phyloP scores from a whole-genome alignment of 1,139 yeast species.

The Nadsonia starkeyi-henricii region DNA sequence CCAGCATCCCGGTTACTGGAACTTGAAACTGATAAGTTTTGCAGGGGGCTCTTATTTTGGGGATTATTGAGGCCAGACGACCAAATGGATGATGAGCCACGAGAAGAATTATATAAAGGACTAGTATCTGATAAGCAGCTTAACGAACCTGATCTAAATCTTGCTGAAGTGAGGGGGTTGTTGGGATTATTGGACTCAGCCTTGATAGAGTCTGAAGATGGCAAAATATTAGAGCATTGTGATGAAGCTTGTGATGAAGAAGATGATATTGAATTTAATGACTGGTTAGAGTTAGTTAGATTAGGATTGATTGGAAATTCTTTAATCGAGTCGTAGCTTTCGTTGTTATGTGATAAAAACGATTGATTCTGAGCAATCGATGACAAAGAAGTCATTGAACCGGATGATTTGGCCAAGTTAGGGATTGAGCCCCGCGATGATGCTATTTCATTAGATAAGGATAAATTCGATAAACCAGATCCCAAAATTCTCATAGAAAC shows the following conservation, averaged over 20 bases:
- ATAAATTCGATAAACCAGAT: background rate
- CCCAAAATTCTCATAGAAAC: background rate
- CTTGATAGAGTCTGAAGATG: constrained; percentile 7
- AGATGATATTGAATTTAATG: constrained; percentile 8
- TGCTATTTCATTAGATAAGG: background rate
- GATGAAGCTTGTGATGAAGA: constrained; percentile 8
- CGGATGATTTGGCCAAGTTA: constrained; percentile 7
- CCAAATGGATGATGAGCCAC: constrained; percentile 24
- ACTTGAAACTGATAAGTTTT: constrained; percentile 4
- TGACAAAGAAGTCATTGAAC: background rate
- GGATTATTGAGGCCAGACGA: constrained; percentile 9
- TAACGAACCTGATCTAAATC: constrained; percentile 23
- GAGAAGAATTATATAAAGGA: constrained; percentile 16
- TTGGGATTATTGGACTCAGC: constrained; percentile 6
- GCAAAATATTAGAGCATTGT: constrained; percentile 8
- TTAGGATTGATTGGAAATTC: background rate
- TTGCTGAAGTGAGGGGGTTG: constrained; percentile 9
- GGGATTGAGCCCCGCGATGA: constrained; percentile 3
- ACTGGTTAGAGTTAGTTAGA: constrained; percentile 3
- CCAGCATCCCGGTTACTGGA: constrained; percentile 7
- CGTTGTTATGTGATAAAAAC: constrained; percentile 1
- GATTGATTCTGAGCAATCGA: constrained; percentile 5
- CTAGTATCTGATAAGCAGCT: constrained; percentile 20
- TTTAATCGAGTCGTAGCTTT: constrained; percentile 7
- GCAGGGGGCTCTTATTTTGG: too few relatives aligned